Conservation (phyloP, 441 rosid genomes). For the Erysimum pusillum region DNA sequence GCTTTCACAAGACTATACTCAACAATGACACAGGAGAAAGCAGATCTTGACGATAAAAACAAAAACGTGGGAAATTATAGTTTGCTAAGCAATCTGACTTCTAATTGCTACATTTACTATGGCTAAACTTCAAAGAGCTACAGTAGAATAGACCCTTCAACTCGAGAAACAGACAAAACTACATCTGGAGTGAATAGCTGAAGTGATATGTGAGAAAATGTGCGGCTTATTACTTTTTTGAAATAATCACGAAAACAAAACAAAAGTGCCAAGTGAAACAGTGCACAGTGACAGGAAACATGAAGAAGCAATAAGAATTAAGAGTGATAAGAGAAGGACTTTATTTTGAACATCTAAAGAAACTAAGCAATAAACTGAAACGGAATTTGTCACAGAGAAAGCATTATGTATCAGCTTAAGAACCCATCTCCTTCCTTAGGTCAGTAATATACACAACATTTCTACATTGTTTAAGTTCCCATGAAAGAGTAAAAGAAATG, state of each 20-base stretch:
- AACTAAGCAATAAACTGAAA: slow-evolving; percentile 7
- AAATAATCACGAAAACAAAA: background rate
- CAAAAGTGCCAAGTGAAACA: background rate
- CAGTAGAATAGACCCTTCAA: background rate
- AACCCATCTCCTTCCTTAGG: slow-evolving; percentile 22
- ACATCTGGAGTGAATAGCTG: background rate
- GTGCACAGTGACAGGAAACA: background rate
- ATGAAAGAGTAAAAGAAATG: background rate
- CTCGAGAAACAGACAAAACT: background rate
- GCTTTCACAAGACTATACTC: background rate
- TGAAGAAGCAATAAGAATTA: slow-evolving; percentile 4
- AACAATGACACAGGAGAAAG: background rate
- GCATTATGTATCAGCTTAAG: background rate
- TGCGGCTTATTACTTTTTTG: background rate
- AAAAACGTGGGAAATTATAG: too few species aligned
- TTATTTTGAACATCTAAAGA: background rate
- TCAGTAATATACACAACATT: background rate
- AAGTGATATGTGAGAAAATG: background rate
- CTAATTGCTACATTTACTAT: background rate
- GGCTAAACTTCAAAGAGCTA: background rate
- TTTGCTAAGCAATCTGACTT: background rate
- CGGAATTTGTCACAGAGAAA: slow-evolving; percentile 6
- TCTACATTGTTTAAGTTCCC: background rate
- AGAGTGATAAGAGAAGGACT: background rate
- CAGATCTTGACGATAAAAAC: background rate